Evolutionary conservation across 176 grass and related monocot genomes (phyloP), one percentile per base, ranked within the genome.

Genomic region (Musa beccarii): DNA sequence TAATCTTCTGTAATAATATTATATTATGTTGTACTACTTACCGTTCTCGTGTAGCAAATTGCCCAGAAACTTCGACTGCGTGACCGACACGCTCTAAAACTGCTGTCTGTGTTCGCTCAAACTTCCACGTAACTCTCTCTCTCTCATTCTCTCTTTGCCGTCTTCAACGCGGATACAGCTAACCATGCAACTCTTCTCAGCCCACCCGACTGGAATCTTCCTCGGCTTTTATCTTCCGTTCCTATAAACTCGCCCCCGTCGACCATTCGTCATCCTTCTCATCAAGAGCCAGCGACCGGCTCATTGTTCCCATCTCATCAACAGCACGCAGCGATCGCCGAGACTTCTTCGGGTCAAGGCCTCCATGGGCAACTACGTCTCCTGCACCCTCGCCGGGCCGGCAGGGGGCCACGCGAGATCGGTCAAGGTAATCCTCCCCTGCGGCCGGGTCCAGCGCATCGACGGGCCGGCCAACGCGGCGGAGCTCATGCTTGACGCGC

Each of bases 401-500:
- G 29, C 77, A 0, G 68, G 56, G 8, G 80, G 68, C 1, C 63
- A 68, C 21, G 49, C n/a, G 20, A 29, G 75, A 20, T 66, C 77
- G 55, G 63, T 74, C 51, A 91, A 81, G 78, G 86, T 93, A 1
- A 79, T 98, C 57, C 82, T 98, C n/a, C 95, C 95, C 1, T 76
- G 89, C 79, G 78, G 86, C 9, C 49, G 23, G 52, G 75, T 89
- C 62, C 81, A 70, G 63, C 72, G 69, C 12, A 56, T 91, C 56
- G 2, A 80, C 1, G 75, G 83, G 20, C 80, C 82, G 19, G 78
- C 74, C 3, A 93, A 54, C 63, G 82, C 84, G 9, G 95, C 95
- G 2, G 95, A 98, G 80, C 75, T 93, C 15, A 98, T 98, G 95
- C 86, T 98, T 21, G 87, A 98, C 75, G 78, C 68, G 54, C 90